Evolutionary conservation across 2,329 filamentous ascomycete genomes (phyloP).

Genomic region (Stachybotrys elegans): DNA sequence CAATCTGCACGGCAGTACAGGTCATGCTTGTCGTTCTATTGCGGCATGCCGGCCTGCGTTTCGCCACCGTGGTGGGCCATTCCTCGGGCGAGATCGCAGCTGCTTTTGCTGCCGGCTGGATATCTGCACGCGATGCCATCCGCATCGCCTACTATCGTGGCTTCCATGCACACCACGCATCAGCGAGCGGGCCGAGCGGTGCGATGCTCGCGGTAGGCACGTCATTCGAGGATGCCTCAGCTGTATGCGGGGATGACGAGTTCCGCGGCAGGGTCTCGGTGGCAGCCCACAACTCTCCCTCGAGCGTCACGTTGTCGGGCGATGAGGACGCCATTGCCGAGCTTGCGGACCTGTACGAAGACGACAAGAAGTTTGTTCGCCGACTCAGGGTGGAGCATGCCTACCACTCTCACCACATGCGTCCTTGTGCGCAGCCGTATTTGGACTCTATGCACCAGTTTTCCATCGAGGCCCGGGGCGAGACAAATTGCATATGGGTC

Average conservation of each 20-base stretch:
- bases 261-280: slow-evolving; percentile 15
- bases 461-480: no score
- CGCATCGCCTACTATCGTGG: slow-evolving; percentile 15
- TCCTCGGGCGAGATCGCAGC: slow-evolving; percentile 47
- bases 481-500: not conserved
- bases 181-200: not conserved
- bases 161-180: not conserved
- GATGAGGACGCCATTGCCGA: slow-evolving; percentile 20
- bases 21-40: slow-evolving; percentile 22
- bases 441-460: not conserved
- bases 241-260: not conserved
- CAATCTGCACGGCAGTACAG: slow-evolving; percentile 24
- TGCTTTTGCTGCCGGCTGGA: slow-evolving; percentile 40
- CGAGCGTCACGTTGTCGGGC: slow-evolving; percentile 23
- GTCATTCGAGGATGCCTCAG: slow-evolving; percentile 9
- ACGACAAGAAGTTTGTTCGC: slow-evolving; percentile 24
- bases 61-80: slow-evolving; percentile 38
- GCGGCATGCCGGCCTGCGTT: slow-evolving; percentile 22
- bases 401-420: slow-evolving; percentile 2
- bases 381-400: slow-evolving; percentile 26
- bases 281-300: slow-evolving; percentile 17
- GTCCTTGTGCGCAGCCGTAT: not conserved
- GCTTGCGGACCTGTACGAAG: slow-evolving; percentile 13
- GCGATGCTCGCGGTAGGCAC: slow-evolving; percentile 17
- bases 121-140: slow-evolving; percentile 23